Conservation (phyloP, 108 stramenopile species). For the Thalassiosira profunda region DNA sequence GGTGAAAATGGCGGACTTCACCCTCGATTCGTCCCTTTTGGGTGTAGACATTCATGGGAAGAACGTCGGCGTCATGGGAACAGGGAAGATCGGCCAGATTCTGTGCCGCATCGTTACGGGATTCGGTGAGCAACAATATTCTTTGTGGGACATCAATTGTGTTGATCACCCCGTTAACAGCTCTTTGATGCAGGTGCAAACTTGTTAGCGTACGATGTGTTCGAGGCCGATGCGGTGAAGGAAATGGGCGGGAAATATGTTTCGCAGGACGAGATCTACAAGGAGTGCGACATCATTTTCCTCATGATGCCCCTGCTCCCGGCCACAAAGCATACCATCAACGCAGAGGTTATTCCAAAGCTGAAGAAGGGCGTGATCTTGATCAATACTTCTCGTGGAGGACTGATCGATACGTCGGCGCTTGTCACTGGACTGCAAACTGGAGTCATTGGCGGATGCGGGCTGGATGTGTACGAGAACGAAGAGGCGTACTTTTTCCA, state of each 20-base stretch:
- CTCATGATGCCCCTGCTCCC: slow-evolving; percentile 80
- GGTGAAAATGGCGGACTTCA: slow-evolving; percentile 79
- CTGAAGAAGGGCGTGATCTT: slow-evolving; percentile 69
- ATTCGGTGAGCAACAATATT: slow-evolving; percentile 77
- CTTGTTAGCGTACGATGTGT: slow-evolving; percentile 67
- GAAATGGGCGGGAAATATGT: slow-evolving; percentile 78
- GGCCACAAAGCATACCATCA: slow-evolving; percentile 66
- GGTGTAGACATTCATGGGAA: slow-evolving; percentile 85
- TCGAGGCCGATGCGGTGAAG: slow-evolving; percentile 63
- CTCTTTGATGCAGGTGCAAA: too few relatives aligned
- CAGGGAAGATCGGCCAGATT: slow-evolving; percentile 82
- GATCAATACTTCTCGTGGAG: slow-evolving; percentile 84
- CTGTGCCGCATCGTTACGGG: slow-evolving; percentile 76
- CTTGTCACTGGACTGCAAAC: slow-evolving; percentile 61
- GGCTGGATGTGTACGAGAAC: slow-evolving; percentile 82
- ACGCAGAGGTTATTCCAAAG: slow-evolving; percentile 45
- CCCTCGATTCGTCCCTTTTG: slow-evolving; percentile 74
- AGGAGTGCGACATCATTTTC: slow-evolving; percentile 71
- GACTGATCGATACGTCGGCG: slow-evolving; percentile 73
- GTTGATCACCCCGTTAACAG: too few relatives aligned
- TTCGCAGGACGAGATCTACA: slow-evolving; percentile 67
- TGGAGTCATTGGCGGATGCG: slow-evolving; percentile 65
- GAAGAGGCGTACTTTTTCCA: slow-evolving; percentile 87
- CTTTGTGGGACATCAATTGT: too few relatives aligned
- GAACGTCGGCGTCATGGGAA: slow-evolving; percentile 64